These are phyloP conservation scores for Fusarium sterilihyphosum DNA, from an alignment of 2,329 filamentous ascomycete genomes.

Conservation along the genomic window DNA sequence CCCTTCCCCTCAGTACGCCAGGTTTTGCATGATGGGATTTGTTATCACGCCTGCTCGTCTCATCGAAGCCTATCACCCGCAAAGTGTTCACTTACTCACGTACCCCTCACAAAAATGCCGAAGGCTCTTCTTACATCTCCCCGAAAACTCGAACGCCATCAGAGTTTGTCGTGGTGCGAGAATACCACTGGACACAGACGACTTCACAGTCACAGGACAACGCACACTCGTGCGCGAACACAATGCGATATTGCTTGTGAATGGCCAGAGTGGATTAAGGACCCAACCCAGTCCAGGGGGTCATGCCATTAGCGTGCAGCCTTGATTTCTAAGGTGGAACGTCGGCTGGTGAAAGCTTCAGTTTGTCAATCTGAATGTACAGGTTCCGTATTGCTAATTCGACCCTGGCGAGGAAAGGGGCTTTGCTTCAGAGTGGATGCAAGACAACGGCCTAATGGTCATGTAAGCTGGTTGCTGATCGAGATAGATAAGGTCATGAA, in stretches of 20 bases:
- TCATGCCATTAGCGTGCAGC: conserved; percentile 29
- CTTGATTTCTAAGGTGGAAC: conserved; percentile 22
- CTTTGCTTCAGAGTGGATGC: conserved; percentile 2
- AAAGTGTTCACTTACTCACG: not conserved
- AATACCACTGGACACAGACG: not conserved
- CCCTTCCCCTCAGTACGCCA: conserved; percentile 1
- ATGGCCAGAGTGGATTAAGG: conserved; percentile 26
- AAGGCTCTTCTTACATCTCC: conserved; percentile 19
- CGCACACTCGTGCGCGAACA: conserved; percentile 17
- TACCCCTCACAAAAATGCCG: conserved; percentile 6
- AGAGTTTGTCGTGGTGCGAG: not conserved
- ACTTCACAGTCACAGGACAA: conserved; percentile 1
- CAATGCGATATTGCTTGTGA: conserved; percentile 24
- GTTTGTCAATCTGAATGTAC: conserved; percentile 9
- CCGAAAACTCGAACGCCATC: conserved; percentile 18
- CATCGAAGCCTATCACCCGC: conserved; percentile 9
- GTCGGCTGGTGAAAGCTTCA: conserved; percentile 11
- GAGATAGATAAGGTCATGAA: conserved; percentile 8
- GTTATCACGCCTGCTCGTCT: conserved; percentile 10
- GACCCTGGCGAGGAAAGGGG: conserved; percentile 16
- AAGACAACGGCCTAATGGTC: not conserved
- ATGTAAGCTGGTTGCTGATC: not conserved
- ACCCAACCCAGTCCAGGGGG: conserved; percentile 31
- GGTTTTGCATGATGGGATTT: not conserved
- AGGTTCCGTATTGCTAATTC: conserved; percentile 13